Evolutionary conservation across 768 basidiomycete species (phyloP), one percentile per base, ranked within the genome.

Genomic region (Termitomyces heimii): DNA sequence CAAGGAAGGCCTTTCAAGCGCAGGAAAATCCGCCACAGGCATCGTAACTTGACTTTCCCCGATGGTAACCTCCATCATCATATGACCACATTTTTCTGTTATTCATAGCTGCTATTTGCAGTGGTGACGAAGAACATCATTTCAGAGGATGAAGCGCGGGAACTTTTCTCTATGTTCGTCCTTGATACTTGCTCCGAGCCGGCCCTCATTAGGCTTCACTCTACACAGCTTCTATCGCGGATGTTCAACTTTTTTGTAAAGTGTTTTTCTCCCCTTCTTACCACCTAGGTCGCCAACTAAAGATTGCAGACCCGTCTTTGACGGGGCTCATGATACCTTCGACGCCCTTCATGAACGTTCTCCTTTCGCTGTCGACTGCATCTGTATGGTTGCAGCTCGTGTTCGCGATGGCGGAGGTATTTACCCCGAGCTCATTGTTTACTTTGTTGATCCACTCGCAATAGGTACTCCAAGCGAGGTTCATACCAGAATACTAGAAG

Each of bases 301-400:
- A 53, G n/a, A 61, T 53, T 47, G 47, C 43, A 82, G 80, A 39
- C 91, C 95, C 44, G 85, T 96, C 5, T 95, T 94, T 65, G 93
- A 97, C 70, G 80, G 78, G 4, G 79, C 73, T 43, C 74, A 81
- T n/a, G 94, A 98, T 69, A 94, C 91, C 0, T 97, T 84, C 70
- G 90, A 94, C 45, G 82, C 84, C 43, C 75, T 98, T 56, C 92
- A 91, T 66, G 83, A 88, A 56, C 85, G 94, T 47, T 96, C 94
- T 52, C 95, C 94, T 0, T 97, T 96, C 72, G 92, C 92, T 42
- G 87, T 98, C 24, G 86, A 95, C 63, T 85, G 87, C 22, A 95
- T 98, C 34, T 94, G 94, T 67, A 92, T 94, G 87, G 92, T 95
- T 37, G 94, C 92, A 3, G 88, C 93, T 13, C 84, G 88, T 57